Evolutionary conservation across 208 protist species (phyloP), one percentile per base, ranked within the genome.

Genomic region (Crithidia mellificae): DNA sequence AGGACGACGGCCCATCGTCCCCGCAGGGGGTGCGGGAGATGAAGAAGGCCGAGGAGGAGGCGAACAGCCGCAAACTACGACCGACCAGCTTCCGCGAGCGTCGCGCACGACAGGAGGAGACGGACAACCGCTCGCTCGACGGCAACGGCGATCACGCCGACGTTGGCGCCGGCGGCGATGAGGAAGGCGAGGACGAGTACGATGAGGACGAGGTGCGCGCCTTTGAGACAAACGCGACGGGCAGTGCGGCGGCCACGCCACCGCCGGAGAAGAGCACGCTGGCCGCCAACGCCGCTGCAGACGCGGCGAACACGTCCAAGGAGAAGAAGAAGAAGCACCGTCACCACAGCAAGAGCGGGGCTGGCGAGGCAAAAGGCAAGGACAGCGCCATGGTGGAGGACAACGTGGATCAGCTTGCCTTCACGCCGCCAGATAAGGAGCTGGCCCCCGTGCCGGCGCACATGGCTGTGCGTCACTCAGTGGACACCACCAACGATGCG

Each of bases 81-180:
- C 55, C 55, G 39, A 20, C n/a, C 39, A 65, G 46, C 25, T 65
- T 38, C 59, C 59, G 46, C 34, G 59, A 65, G 59, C 59, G 62
- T 41, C 61, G 50, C 9, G 54, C 39, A 22, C 9, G 54, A 5
- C 49, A 55, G 3, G 63, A 76, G 4, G 61, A 50, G 50, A 43
- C n/a, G 46, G 69, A 75, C 29, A 71, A 34, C 6, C 56, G 52
- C 15, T 62, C 63, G 19, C 47, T 75, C 24, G 61, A 74, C 36
- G 58, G 25, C 50, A n/a, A 38, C 43, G 36, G 57, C 24, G 65
- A 38, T 30, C 30, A 41, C 17, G 38, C 20, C 8, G 43, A 27
- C 14, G 27, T 56, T 7, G 29, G 41, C n/a, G 34, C 32, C 15
- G 47, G 11, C 2, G 25, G 5, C 11, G 46, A 44, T 1, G 58